These are phyloP conservation scores for Clarkia xantiana DNA, from an alignment of 345 rosid genomes.

Conservation along the genomic window DNA sequence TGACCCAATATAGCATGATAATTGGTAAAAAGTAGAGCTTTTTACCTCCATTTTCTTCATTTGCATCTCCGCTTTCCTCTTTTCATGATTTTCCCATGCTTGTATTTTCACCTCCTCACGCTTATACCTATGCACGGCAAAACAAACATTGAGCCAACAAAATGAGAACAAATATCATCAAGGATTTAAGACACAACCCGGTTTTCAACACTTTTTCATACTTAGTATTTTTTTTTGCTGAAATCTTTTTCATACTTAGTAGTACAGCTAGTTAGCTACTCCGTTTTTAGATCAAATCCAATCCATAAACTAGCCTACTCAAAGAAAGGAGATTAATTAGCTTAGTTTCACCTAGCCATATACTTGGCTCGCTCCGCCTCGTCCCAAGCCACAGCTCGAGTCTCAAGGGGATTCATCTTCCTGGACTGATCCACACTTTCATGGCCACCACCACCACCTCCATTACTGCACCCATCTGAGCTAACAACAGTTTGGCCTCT, in stretches of 20 bases:
- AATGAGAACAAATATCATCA: not conserved
- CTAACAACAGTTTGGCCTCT: constrained; percentile 12
- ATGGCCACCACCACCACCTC: constrained; percentile 6
- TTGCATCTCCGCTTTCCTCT: constrained; percentile 89
- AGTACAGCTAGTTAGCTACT: no score
- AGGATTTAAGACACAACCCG: no score
- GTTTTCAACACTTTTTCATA: not conserved
- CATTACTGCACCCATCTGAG: constrained; percentile 9
- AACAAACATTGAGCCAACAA: no score
- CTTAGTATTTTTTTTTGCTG: no score
- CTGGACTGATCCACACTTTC: constrained; percentile 16
- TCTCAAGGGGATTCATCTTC: constrained; percentile 42
- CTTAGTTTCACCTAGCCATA: constrained; percentile 54
- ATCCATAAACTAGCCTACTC: no score
- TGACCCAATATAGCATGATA: no score
- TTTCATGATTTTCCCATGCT: constrained; percentile 91
- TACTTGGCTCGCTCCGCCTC: constrained; percentile 88
- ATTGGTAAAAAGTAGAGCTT: no score
- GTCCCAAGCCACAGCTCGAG: constrained; percentile 79
- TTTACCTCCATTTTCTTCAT: constrained; percentile 86
- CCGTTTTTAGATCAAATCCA: no score
- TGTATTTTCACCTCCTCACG: constrained; percentile 89
- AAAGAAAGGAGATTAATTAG: not conserved
- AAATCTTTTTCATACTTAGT: no score
- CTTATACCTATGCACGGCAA: constrained; percentile 47